These are phyloP conservation scores for Rhazya stricta DNA, from an alignment of 257 asterid species.

Conservation along the genomic window DNA sequence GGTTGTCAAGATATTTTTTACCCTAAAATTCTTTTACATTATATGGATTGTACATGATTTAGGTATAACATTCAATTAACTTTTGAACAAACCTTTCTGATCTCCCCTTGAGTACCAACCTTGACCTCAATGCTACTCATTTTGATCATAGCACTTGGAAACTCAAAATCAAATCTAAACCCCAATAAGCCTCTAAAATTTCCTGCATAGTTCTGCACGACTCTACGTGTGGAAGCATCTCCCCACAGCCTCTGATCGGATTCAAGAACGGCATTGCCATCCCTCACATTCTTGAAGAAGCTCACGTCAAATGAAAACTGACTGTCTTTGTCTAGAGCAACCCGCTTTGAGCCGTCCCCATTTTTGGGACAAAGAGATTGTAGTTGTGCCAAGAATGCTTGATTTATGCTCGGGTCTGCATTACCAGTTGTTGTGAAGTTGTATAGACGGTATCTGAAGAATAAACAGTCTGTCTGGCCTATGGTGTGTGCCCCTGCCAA, in stretches of 20 bases:
- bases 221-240: slow-evolving; percentile 36
- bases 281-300: slow-evolving; percentile 61
- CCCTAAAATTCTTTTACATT: too few species aligned
- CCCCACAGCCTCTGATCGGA: slow-evolving; percentile 74
- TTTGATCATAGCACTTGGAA: slow-evolving; percentile 62
- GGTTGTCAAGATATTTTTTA: too few species aligned
- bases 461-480: slow-evolving; percentile 53
- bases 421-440: slow-evolving; percentile 63
- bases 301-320: slow-evolving; percentile 46
- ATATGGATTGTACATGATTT: too few species aligned
- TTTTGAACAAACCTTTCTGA: slow-evolving; percentile 48
- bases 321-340: slow-evolving; percentile 51
- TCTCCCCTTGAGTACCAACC: slow-evolving; percentile 61
- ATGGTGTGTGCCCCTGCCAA: slow-evolving; percentile 60
- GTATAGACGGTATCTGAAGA: slow-evolving; percentile 57
- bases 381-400: slow-evolving; percentile 38
- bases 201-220: slow-evolving; percentile 65
- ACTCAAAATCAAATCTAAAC: slow-evolving; percentile 47
- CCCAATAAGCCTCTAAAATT: slow-evolving; percentile 52
- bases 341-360: slow-evolving; percentile 43
- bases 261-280: slow-evolving; percentile 62
- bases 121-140: slow-evolving; percentile 66
- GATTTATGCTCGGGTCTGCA: slow-evolving; percentile 62
- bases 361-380: slow-evolving; percentile 43
- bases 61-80: slow-evolving; percentile 31